Evolutionary conservation across 2,329 filamentous ascomycete genomes (phyloP), one percentile per base, ranked within the genome.

Genomic region (Paramyrothecium sp.): DNA sequence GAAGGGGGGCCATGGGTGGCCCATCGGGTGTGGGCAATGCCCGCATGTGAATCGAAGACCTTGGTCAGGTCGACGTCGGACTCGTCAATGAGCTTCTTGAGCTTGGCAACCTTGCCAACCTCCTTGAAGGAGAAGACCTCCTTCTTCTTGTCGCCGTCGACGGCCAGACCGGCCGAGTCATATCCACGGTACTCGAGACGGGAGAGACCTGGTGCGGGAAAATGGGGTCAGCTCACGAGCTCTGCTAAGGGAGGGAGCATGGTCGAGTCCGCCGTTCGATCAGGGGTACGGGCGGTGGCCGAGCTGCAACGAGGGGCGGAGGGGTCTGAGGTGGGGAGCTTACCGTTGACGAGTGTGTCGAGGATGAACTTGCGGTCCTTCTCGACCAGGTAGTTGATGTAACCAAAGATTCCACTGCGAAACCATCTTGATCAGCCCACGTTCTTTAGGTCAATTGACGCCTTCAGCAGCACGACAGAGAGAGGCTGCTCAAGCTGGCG

Each of bases 351-450:
- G 67, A 99, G 85, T 62, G 94, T 98, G 75, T 97, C 89, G 73
- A 98, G 85, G 76, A 98, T 96, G 81, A 90, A 96, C 79, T 91
- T 93, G 76, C 95, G 88, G 82, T 98, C 94, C 86, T 96, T 97
- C 85, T 98, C 95, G 75, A 98, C 92, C 75, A 98, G 83, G 81
- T 98, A 98, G 83, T 98, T 98, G 82, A 98, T 91, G 85, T 98
- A 98, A 71, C 94, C 94, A 81, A 98, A 96, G 79, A 95, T 96
- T 77, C 91, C 91, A 88, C 91, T 94, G 64, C 60, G 58, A 59
- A 58, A 61, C 53, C 60, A 56, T 46, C 50, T 60, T 61, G 50
- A 52, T 71, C 63, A 44, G 57, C 38, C 53, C 30, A 55, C 34
- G 19, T 53, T 56, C 34, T 57, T 47, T 30, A 5, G 19, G 50